phyloP scores from a whole-genome alignment of 805 yeast genomes.

The Candida suzukii region DNA sequence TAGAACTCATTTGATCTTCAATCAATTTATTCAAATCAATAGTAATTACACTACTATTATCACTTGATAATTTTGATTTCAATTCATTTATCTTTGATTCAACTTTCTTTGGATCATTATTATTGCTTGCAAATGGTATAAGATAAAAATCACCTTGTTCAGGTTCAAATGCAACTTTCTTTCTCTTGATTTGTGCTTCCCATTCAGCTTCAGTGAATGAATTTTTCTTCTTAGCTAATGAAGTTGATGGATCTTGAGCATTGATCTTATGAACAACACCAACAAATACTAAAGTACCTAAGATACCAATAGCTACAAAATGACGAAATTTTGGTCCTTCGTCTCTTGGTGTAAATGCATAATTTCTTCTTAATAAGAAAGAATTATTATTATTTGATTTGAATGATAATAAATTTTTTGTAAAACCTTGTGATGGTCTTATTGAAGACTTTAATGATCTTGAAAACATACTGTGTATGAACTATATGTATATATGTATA shows the following conservation, averaged over 20 bases:
- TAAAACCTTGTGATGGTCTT: too few relatives aligned
- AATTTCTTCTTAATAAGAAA: too few relatives aligned
- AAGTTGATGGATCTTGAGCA: slow-evolving; percentile 22
- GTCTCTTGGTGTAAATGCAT: slow-evolving; percentile 12
- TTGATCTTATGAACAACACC: slow-evolving; percentile 23
- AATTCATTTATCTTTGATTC: slow-evolving; percentile 8
- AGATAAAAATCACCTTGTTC: slow-evolving; percentile 18
- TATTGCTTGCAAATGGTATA: slow-evolving; percentile 18
- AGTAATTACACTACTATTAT: slow-evolving; percentile 5
- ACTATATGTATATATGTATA: too few relatives aligned
- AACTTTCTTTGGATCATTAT: slow-evolving; percentile 1
- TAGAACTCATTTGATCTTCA: slow-evolving; percentile 35
- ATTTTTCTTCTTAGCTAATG: slow-evolving; percentile 25
- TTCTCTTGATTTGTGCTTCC: slow-evolving; percentile 24
- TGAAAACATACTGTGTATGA: too few relatives aligned
- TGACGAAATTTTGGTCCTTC: slow-evolving; percentile 32
- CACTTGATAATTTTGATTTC: slow-evolving; percentile 7
- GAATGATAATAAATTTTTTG: too few relatives aligned
- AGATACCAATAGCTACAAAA: slow-evolving; percentile 33
- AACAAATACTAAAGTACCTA: slow-evolving; percentile 37
- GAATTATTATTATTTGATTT: slow-evolving; percentile 1
- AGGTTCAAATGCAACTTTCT: slow-evolving; percentile 18
- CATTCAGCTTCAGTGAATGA: slow-evolving; percentile 44
- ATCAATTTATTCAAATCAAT: slow-evolving; percentile 48
- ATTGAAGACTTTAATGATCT: too few relatives aligned